A percentile compares a stretch with the other conserved stretches of the same genome.
These are phyloP conservation scores for Scleroderma citrinum DNA, from an alignment of 768 basidiomycete genomes.

Conservation along the genomic window DNA sequence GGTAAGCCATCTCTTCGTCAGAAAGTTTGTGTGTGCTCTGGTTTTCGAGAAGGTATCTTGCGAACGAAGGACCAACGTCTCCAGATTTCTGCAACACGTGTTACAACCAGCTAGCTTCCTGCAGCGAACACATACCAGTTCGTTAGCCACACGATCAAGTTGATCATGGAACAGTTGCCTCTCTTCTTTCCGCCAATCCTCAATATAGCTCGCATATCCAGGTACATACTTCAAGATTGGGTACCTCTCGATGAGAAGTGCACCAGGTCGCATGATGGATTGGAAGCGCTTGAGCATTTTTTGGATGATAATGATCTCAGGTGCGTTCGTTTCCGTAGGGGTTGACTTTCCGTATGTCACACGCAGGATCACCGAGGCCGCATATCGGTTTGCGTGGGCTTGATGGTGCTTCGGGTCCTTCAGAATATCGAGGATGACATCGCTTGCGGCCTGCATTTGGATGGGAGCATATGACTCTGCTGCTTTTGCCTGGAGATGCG, in stretches of 20 bases:
- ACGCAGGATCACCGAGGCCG: slow-evolving; percentile 31
- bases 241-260: slow-evolving; percentile 29
- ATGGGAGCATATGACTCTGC: slow-evolving; percentile 44
- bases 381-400: slow-evolving; percentile 45
- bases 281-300: slow-evolving; percentile 32
- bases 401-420: slow-evolving; percentile 39
- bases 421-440: slow-evolving; percentile 28
- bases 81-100: slow-evolving; percentile 14
- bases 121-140: slow-evolving; percentile 32
- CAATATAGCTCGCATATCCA: slow-evolving; percentile 53
- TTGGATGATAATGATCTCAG: slow-evolving; percentile 29
- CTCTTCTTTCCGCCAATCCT: slow-evolving; percentile 52
- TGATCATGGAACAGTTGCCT: slow-evolving; percentile 49
- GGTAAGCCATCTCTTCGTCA: slow-evolving; percentile 53
- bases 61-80: slow-evolving; percentile 39
- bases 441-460: slow-evolving; percentile 33
- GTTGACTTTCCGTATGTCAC: slow-evolving; percentile 31
- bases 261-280: slow-evolving; percentile 32
- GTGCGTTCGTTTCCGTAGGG: slow-evolving; percentile 23
- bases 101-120: background rate
- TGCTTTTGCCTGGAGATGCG: slow-evolving; percentile 51
- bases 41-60: slow-evolving; percentile 51
- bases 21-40: slow-evolving; percentile 49
- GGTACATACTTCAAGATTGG: slow-evolving; percentile 46
- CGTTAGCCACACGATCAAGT: slow-evolving; percentile 38